Conservation (phyloP, 2,329 filamentous ascomycete species). For the Akanthomyces lecanii region DNA sequence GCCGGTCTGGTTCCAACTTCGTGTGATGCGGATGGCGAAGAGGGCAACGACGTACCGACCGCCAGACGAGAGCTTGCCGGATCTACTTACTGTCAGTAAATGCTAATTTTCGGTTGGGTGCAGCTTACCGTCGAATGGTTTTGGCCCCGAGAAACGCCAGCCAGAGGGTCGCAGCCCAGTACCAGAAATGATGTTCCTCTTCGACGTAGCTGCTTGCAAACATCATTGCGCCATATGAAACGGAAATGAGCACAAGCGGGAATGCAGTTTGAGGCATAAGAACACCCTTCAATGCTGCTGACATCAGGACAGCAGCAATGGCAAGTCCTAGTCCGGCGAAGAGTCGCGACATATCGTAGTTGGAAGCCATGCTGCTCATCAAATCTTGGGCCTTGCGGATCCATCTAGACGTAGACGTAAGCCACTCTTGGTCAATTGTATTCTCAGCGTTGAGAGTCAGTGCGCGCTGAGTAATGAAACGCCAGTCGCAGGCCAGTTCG, state of each 20-base stretch:
- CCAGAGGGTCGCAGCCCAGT: constrained; percentile 79
- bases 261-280: not conserved
- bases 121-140: constrained; percentile 37
- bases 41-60: constrained; percentile 46
- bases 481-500: constrained; percentile 67
- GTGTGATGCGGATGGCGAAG: constrained; percentile 58
- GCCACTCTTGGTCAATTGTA: constrained; percentile 36
- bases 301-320: constrained; percentile 37
- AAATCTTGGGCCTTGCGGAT: constrained; percentile 67
- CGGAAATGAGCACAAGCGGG: constrained; percentile 48
- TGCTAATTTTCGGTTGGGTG: not conserved
- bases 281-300: not conserved
- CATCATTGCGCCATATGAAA: constrained; percentile 81
- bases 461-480: constrained; percentile 27
- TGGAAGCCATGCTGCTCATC: constrained; percentile 87
- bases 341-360: constrained; percentile 73
- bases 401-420: constrained; percentile 53
- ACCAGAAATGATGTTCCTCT: constrained; percentile 99
- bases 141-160: constrained; percentile 49
- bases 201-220: constrained; percentile 97
- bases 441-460: constrained; percentile 21
- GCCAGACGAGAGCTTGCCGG: constrained; percentile 26
- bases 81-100: constrained; percentile 22
- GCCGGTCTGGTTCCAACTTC: constrained; percentile 94
- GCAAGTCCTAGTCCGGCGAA: constrained; percentile 40